A percentile compares a stretch with the other conserved stretches of the same genome.
Conservation (phyloP, 257 asterid species). For the Primulina huaijiensis region DNA sequence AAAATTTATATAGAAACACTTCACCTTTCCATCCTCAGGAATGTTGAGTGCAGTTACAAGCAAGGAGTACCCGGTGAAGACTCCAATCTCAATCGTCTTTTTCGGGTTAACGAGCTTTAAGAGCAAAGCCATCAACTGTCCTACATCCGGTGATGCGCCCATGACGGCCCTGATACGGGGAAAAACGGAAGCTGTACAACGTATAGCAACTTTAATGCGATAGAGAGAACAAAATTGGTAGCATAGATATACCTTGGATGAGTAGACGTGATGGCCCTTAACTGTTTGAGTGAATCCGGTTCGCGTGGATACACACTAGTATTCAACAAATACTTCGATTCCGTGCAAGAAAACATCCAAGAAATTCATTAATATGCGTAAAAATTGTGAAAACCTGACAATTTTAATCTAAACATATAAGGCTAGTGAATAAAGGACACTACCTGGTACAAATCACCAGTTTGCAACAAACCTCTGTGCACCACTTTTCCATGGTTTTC, state of each 20-base stretch:
- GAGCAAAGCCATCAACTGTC: constrained; percentile 45
- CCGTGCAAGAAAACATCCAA: not conserved
- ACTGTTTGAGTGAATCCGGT: constrained; percentile 43
- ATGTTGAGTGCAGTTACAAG: constrained; percentile 56
- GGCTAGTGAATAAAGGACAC: no score
- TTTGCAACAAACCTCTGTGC: no score
- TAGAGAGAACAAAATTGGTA: not conserved
- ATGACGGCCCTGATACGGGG: constrained; percentile 28
- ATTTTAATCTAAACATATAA: no score
- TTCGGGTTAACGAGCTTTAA: constrained; percentile 41
- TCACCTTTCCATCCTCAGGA: constrained; percentile 57
- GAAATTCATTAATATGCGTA: no score
- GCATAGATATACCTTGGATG: constrained; percentile 36
- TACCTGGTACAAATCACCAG: no score
- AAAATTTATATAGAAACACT: not conserved
- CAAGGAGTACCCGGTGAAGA: constrained; percentile 61
- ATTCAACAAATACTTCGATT: constrained; percentile 42
- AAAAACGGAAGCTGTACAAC: not conserved
- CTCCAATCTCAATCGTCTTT: constrained; percentile 56
- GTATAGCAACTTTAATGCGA: not conserved
- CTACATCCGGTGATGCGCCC: constrained; percentile 52
- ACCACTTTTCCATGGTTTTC: no score
- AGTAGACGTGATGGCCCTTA: constrained; percentile 39
- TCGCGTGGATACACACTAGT: constrained; percentile 55
- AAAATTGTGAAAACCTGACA: no score